Conservation (phyloP, 1,284 basidiomycete genomes). For the Puccinia horiana region DNA sequence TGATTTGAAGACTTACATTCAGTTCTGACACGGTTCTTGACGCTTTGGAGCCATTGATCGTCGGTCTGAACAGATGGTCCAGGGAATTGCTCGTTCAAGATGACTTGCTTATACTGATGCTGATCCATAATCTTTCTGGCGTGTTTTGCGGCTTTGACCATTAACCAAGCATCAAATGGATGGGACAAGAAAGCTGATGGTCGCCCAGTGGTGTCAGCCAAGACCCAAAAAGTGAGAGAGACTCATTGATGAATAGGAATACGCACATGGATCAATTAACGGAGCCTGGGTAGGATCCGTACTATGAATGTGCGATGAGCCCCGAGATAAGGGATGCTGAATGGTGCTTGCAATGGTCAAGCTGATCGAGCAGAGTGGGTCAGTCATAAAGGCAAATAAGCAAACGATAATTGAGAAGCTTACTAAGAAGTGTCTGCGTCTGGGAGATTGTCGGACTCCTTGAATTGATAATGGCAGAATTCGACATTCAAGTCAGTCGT, state of each 20-base stretch:
- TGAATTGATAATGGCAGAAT: neutral
- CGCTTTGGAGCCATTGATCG: conserved; percentile 17
- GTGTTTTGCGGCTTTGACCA: conserved; percentile 34
- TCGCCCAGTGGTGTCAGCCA: neutral
- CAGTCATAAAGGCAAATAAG: no score
- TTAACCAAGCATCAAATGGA: conserved; percentile 44
- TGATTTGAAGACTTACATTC: conserved; percentile 22
- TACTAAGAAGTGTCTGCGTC: conserved; percentile 34
- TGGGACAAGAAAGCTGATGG: conserved; percentile 22
- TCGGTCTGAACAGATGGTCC: conserved; percentile 27
- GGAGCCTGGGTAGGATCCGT: conserved; percentile 1
- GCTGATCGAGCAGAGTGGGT: neutral
- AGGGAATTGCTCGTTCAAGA: conserved; percentile 25
- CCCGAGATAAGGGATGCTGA: conserved; percentile 45
- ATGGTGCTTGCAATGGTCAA: conserved; percentile 24
- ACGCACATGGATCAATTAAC: conserved; percentile 41
- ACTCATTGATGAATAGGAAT: neutral
- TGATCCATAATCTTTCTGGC: conserved; percentile 32
- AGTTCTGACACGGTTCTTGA: conserved; percentile 30
- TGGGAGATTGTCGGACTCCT: conserved; percentile 16
- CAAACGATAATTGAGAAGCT: neutral
- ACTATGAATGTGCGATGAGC: conserved; percentile 30
- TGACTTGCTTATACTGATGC: neutral
- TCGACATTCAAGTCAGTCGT: neutral
- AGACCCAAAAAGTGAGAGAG: neutral